Base-by-base conservation (phyloP, 225 moss, liverwort and hornwort genomes). In the Takakia lepidozioides region DNA sequence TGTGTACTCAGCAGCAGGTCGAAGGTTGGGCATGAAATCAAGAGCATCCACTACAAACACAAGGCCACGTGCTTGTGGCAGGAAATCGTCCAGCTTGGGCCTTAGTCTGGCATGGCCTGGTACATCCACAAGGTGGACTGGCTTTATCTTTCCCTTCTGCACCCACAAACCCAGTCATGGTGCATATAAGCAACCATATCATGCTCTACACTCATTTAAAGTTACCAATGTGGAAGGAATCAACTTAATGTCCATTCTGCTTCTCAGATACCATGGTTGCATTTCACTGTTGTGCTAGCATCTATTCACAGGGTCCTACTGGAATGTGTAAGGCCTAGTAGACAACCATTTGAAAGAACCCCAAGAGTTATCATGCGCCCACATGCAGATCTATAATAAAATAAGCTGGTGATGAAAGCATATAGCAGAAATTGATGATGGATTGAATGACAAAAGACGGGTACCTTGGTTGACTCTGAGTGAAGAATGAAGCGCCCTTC, bases 31-130 rank as follows among this genome's bases (percentile, higher is more conserved):
- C 84, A 90, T 84, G 67, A 98, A 90, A 54, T 87, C 90, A 27
- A 87, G 73, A 2, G 90, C 90, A 67, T 98, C 95, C 15, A 98
- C 78, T 37, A 98, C 67, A 63, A 80, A 98, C 27, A 87, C 69
- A 52, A 98, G 80, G 44, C 87, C 82, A 70, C 84, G 63, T 14
- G 90, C 73, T 71, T 82, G 68, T 18, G 91, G 83, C 27, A 98
- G 66, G 56, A 84, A 72, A 63, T 90, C 87, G 46, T 98, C 95
- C 59, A 91, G 55, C 47, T 76, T 83, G 40, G 75, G 66, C 56
- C 82, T 91, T 59, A 98, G 36, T 43, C 91, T 74, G 5, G 90
- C 82, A 64, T 98, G 90, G 10, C 95, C 95, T 48, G 95, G 95
- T 43, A 87, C 82, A 56, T 95, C 95, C 27, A 95, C 84, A 20